Conservation (phyloP, 352 stramenopile genomes). For the Pythium folliculosum region DNA sequence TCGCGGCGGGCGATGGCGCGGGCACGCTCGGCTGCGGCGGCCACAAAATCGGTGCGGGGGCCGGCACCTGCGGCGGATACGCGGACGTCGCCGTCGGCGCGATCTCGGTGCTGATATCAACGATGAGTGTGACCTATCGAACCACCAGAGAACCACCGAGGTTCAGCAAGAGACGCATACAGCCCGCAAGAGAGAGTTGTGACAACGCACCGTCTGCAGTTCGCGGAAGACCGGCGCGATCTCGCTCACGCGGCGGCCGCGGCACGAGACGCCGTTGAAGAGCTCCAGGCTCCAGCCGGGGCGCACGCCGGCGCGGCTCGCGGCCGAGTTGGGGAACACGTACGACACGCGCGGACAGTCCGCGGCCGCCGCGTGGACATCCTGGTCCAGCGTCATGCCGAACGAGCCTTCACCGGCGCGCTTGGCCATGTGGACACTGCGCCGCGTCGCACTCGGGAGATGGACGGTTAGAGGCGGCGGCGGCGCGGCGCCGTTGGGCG, state of each 20-base stretch:
- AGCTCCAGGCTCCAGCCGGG: constrained; percentile 19
- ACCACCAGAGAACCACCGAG: constrained; percentile 2
- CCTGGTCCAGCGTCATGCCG: constrained; percentile 66
- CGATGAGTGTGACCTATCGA: constrained; percentile 2
- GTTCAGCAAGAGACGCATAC: too few species aligned
- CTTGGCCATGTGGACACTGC: constrained; percentile 34
- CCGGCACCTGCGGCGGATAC: neutral
- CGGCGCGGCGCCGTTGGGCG: neutral
- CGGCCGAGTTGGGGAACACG: constrained; percentile 57
- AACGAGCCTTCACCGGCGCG: constrained; percentile 55
- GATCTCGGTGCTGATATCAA: constrained; percentile 5
- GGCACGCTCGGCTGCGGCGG: neutral
- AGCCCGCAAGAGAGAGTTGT: too few species aligned
- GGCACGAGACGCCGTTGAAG: constrained; percentile 9
- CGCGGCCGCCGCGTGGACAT: constrained; percentile 1
- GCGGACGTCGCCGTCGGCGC: neutral
- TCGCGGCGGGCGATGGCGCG: too few species aligned
- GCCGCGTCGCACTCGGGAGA: neutral
- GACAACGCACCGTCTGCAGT: constrained; percentile 12
- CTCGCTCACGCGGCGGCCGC: constrained; percentile 10
- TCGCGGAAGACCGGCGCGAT: constrained; percentile 24
- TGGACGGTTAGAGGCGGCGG: neutral
- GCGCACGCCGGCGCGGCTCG: constrained; percentile 48
- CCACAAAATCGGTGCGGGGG: neutral
- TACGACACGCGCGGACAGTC: constrained; percentile 56